Evolutionary conservation across 495 filamentous ascomycete genomes (phyloP).

Genomic region (Talaromyces ruber): DNA sequence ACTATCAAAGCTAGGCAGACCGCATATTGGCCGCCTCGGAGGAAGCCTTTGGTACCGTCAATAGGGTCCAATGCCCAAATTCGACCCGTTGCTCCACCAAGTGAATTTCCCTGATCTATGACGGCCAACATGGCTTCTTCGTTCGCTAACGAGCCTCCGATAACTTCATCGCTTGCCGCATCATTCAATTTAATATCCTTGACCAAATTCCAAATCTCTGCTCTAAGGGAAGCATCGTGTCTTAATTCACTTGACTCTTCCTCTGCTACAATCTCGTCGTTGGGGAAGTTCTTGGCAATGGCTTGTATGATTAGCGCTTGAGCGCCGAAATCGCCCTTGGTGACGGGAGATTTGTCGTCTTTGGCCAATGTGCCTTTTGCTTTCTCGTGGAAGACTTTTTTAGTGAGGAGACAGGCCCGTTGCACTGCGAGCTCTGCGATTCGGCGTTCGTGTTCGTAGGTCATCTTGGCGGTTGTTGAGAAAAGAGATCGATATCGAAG

Average conservation of each 20-base stretch:
- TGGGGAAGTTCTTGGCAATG: constrained; percentile 78
- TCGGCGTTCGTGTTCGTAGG: constrained; percentile 73
- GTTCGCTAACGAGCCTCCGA: constrained; percentile 64
- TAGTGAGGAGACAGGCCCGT: constrained; percentile 78
- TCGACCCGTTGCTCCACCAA: constrained; percentile 69
- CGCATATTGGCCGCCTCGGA: constrained; percentile 95
- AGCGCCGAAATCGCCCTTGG: constrained; percentile 94
- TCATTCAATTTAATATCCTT: constrained; percentile 64
- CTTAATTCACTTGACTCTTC: constrained; percentile 80
- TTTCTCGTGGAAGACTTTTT: constrained; percentile 84
- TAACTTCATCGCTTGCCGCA: constrained; percentile 47
- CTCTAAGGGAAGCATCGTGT: constrained; percentile 52
- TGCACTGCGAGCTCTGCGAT: constrained; percentile 89
- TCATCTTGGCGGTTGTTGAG: constrained; percentile 23
- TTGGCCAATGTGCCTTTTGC: constrained; percentile 92
- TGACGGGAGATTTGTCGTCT: constrained; percentile 91
- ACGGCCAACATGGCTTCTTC: constrained; percentile 73
- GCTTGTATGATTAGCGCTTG: constrained; percentile 93
- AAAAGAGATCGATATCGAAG: constrained; percentile 10
- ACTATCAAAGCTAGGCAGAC: constrained; percentile 88
- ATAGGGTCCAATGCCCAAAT: constrained; percentile 98
- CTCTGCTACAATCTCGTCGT: constrained; percentile 88
- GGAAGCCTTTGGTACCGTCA: constrained; percentile 94
- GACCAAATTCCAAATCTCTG: constrained; percentile 78
- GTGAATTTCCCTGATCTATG: constrained; percentile 75